phyloP scores from a whole-genome alignment of 495 filamentous ascomycete species.

The Podospora fimiseda region DNA sequence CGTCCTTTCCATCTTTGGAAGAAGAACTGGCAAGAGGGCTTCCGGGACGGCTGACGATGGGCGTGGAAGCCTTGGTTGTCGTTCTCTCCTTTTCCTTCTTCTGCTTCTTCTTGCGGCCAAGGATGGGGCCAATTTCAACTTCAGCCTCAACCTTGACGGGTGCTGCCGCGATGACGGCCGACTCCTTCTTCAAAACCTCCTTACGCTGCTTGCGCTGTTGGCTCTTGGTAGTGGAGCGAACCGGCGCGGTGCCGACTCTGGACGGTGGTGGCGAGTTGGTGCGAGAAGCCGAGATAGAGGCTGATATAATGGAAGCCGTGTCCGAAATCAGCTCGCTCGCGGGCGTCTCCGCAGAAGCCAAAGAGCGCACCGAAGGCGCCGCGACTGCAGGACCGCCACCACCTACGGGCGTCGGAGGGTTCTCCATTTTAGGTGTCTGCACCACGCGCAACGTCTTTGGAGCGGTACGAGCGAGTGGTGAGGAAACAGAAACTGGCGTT shows the following conservation, averaged over 20 bases:
- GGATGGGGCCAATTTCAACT: slow-evolving; percentile 70
- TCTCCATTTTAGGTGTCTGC: slow-evolving; percentile 64
- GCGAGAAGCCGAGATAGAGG: slow-evolving; percentile 65
- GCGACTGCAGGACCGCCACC: slow-evolving; percentile 12
- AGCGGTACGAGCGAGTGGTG: slow-evolving; percentile 35
- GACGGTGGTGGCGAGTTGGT: slow-evolving; percentile 72
- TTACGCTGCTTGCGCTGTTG: slow-evolving; percentile 84
- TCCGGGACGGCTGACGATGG: slow-evolving; percentile 34
- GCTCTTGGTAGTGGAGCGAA: slow-evolving; percentile 78
- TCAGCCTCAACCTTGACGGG: slow-evolving; percentile 50
- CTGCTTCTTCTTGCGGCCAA: slow-evolving; percentile 85
- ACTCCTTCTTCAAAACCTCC: slow-evolving; percentile 57
- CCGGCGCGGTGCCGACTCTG: slow-evolving; percentile 70
- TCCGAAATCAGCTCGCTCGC: slow-evolving; percentile 71
- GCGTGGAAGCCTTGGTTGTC: slow-evolving; percentile 20
- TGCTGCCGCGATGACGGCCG: slow-evolving; percentile 40
- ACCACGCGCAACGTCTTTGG: slow-evolving; percentile 63
- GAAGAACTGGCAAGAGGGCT: slow-evolving; percentile 20
- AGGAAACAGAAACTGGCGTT: slow-evolving; percentile 40
- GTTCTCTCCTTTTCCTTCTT: slow-evolving; percentile 59
- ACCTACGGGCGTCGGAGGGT: slow-evolving; percentile 33
- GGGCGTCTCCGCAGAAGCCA: slow-evolving; percentile 59
- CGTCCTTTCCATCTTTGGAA: slow-evolving; percentile 31
- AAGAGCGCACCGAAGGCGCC: slow-evolving; percentile 29
- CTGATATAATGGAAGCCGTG: slow-evolving; percentile 66